Percentiles rank a stretch among this genome's conserved stretches.
These are phyloP conservation scores for Macroventuria anomochaeta DNA, from an alignment of 2,329 filamentous ascomycete genomes.

Conservation along the genomic window DNA sequence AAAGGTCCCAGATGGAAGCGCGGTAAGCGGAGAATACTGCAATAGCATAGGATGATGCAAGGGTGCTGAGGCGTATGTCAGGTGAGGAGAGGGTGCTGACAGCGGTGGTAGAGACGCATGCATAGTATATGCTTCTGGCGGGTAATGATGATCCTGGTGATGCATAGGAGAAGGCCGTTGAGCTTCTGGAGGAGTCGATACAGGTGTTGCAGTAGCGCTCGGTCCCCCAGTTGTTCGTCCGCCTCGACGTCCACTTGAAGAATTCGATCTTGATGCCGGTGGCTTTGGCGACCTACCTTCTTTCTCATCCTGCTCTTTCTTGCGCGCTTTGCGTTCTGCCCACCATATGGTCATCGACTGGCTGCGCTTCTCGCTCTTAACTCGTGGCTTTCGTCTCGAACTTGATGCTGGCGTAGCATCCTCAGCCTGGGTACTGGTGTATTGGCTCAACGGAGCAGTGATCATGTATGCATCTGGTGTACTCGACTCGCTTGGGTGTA, in stretches of 20 bases:
- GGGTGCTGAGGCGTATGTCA: constrained; percentile 28
- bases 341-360: constrained; percentile 56
- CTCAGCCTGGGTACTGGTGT: constrained; percentile 37
- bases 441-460: constrained; percentile 44
- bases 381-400: constrained; percentile 45
- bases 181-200: constrained; percentile 24
- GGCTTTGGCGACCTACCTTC: constrained; percentile 30
- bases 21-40: constrained; percentile 37
- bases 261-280: constrained; percentile 33
- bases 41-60: constrained; percentile 35
- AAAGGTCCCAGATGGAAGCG: constrained; percentile 31
- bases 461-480: constrained; percentile 46
- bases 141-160: constrained; percentile 27
- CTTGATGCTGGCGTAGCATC: constrained; percentile 35
- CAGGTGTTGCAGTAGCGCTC: constrained; percentile 26
- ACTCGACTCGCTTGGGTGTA: constrained; percentile 32
- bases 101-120: constrained; percentile 26
- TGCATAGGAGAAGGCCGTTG: constrained; percentile 27
- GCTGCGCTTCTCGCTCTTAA: constrained; percentile 54
- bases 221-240: constrained; percentile 29
- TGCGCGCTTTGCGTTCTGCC: constrained; percentile 52
- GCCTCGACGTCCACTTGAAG: constrained; percentile 31
- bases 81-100: constrained; percentile 28
- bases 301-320: constrained; percentile 44
- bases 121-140: constrained; percentile 28